Evolutionary conservation across 495 filamentous ascomycete species (phyloP).

Genomic region (Thermochaetoides thermophila): DNA sequence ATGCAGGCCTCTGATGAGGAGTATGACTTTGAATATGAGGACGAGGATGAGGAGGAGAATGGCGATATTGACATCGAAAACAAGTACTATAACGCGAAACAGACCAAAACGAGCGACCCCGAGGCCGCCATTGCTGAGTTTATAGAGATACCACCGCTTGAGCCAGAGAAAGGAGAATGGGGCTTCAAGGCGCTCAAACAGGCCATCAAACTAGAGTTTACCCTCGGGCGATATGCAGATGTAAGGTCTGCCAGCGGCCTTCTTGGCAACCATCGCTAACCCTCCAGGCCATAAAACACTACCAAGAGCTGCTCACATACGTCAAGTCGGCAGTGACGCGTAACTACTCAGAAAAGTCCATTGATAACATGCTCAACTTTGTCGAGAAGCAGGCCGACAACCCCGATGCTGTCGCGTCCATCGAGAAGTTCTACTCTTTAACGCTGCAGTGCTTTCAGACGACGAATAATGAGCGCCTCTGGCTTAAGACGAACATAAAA

Average conservation of each 20-base stretch:
- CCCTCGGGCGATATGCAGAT: slow-evolving; percentile 67
- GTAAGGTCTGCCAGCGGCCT: slow-evolving; percentile 36
- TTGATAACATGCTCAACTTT: slow-evolving; percentile 98
- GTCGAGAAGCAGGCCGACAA: slow-evolving; percentile 88
- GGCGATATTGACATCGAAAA: slow-evolving; percentile 94
- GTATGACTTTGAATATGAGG: slow-evolving; percentile 94
- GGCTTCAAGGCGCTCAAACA: slow-evolving; percentile 97
- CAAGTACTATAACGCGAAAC: slow-evolving; percentile 99
- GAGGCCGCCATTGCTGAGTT: slow-evolving; percentile 88
- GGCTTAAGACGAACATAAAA: slow-evolving; percentile 98
- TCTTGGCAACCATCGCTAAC: no score
- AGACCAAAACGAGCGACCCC: slow-evolving; percentile 75
- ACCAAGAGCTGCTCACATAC: slow-evolving; percentile 88
- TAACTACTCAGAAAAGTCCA: slow-evolving; percentile 98
- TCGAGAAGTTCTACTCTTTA: slow-evolving; percentile 90
- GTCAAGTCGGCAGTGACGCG: slow-evolving; percentile 93
- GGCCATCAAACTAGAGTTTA: slow-evolving; percentile 93
- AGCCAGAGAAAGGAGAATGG: slow-evolving; percentile 88
- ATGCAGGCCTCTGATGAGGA: slow-evolving; percentile 97
- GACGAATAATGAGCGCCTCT: slow-evolving; percentile 93
- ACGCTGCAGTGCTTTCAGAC: slow-evolving; percentile 90
- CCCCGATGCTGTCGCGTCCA: slow-evolving; percentile 58
- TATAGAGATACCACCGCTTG: slow-evolving; percentile 65
- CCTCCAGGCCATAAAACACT: slow-evolving; percentile 83
- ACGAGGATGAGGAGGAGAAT: slow-evolving; percentile 77